Conservation (phyloP, 768 basidiomycete genomes). For the Infundibulicybe gibba region DNA sequence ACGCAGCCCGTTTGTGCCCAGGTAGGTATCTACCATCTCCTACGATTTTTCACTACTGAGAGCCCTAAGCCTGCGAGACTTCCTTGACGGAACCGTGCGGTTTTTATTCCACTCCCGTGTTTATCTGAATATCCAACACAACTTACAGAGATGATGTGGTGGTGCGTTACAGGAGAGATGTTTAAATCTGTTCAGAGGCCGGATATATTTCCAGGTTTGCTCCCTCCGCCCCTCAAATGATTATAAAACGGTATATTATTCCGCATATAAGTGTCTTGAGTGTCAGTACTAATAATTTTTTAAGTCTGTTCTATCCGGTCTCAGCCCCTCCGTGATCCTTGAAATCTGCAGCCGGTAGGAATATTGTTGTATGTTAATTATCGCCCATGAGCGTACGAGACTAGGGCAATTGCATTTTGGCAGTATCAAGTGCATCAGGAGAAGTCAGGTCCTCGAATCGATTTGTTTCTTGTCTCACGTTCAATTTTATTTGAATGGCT, state of each 20-base stretch:
- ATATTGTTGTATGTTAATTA: slow-evolving; percentile 6
- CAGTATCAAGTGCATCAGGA: slow-evolving; percentile 89
- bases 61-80: slow-evolving; percentile 69
- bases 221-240: slow-evolving; percentile 85
- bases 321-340: slow-evolving; percentile 69
- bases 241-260: slow-evolving; percentile 72
- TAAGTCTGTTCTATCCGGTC: slow-evolving; percentile 82
- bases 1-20: slow-evolving; percentile 72
- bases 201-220: slow-evolving; percentile 50
- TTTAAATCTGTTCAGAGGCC: not conserved
- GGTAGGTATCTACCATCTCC: slow-evolving; percentile 31
- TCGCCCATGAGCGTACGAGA: slow-evolving; percentile 1
- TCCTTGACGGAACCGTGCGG: slow-evolving; percentile 73
- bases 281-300: slow-evolving; percentile 6
- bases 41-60: not conserved
- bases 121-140: slow-evolving; percentile 3
- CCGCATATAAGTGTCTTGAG: slow-evolving; percentile 28
- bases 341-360: slow-evolving; percentile 77
- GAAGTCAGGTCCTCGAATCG: slow-evolving; percentile 38
- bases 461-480: not conserved
- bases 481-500: not conserved
- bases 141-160: slow-evolving; percentile 58
- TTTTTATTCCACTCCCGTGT: not conserved
- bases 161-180: slow-evolving; percentile 27
- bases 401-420: slow-evolving; percentile 85